Conservation (phyloP, 495 filamentous ascomycete species). For the Xylaria flabelliformis region DNA sequence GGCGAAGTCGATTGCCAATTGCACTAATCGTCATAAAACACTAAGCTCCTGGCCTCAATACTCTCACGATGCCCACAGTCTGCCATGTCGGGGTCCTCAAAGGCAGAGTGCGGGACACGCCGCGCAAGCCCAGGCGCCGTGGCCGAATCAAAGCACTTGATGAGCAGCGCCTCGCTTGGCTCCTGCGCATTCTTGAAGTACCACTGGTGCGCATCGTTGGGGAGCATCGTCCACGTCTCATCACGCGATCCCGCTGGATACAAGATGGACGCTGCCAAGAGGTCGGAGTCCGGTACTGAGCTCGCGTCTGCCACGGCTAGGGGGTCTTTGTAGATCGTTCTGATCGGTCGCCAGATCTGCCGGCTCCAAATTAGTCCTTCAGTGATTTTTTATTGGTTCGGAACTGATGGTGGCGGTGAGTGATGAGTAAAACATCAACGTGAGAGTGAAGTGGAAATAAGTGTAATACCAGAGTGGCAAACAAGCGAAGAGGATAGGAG, state of each 20-base stretch:
- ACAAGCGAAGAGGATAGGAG: not conserved
- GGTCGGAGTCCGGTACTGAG: conserved; percentile 66
- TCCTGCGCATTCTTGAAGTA: conserved; percentile 72
- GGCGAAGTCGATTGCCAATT: not conserved
- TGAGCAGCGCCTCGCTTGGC: conserved; percentile 64
- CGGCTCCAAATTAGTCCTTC: not conserved
- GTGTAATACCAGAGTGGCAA: not conserved
- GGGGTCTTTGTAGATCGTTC: conserved; percentile 64
- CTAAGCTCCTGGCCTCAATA: conserved; percentile 66
- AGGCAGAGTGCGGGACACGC: conserved; percentile 67
- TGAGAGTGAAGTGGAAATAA: not conserved
- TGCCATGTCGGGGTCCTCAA: conserved; percentile 58
- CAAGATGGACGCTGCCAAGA: conserved; percentile 70
- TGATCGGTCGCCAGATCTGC: conserved; percentile 70
- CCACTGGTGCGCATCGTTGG: conserved; percentile 66
- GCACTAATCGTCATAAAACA: conserved; percentile 49
- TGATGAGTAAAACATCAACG: not conserved
- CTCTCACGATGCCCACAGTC: conserved; percentile 70
- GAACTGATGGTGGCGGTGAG: not conserved
- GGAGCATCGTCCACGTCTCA: conserved; percentile 73
- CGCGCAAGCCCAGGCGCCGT: conserved; percentile 60
- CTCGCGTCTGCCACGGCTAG: conserved; percentile 65
- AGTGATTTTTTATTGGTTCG: not conserved
- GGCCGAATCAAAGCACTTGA: conserved; percentile 73
- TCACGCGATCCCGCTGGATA: conserved; percentile 68